Evolutionary conservation across 176 grass and related monocot genomes (phyloP).

Genomic region (Ananas comosus): DNA sequence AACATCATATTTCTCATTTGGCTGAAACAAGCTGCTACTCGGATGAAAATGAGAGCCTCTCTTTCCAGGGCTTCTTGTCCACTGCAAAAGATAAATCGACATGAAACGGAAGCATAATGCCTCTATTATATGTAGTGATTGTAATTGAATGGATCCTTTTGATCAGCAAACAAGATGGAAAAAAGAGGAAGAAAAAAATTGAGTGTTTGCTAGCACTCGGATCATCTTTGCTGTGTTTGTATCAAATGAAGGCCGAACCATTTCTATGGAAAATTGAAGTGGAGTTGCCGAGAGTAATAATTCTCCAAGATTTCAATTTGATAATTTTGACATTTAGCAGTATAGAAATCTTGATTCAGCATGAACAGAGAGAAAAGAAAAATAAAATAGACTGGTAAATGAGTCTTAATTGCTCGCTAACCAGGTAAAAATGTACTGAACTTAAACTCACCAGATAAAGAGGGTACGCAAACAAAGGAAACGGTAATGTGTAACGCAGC

Average conservation of each 20-base stretch:
- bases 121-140: no score
- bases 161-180: no score
- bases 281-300: no score
- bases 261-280: no score
- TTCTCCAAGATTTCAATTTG: no score
- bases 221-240: no score
- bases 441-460: conserved; percentile 50
- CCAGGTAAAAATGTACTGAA: neutral
- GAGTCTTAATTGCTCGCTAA: neutral
- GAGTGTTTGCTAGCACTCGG: no score
- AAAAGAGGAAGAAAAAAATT: no score
- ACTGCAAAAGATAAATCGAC: conserved; percentile 28
- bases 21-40: conserved; percentile 54
- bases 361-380: neutral
- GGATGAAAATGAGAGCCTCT: conserved; percentile 69
- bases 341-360: neutral
- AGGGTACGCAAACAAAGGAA: conserved; percentile 64
- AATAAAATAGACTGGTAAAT: neutral
- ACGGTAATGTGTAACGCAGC: conserved; percentile 53
- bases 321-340: no score
- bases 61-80: conserved; percentile 59
- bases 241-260: no score
- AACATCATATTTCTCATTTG: conserved; percentile 46
- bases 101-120: neutral
- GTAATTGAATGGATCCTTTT: no score